These are phyloP conservation scores for Talaromyces islandicus DNA, from an alignment of 2,329 filamentous ascomycete species.

Conservation along the genomic window DNA sequence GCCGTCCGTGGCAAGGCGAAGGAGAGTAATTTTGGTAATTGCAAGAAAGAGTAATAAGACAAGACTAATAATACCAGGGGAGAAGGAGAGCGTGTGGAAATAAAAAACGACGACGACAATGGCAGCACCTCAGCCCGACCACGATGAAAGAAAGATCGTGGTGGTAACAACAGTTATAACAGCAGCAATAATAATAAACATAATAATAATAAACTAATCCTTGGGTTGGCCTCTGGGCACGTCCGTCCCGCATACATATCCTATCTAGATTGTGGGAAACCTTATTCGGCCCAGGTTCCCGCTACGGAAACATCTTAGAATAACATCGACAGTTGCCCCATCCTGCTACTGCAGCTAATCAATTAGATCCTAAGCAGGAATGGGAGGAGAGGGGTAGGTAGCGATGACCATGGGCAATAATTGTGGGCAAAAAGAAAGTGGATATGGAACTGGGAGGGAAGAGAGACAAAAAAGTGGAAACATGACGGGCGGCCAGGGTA, in stretches of 20 bases:
- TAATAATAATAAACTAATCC: background rate
- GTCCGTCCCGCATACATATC: background rate
- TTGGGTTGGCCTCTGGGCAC: background rate
- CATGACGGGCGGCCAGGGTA: background rate
- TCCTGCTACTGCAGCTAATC: background rate
- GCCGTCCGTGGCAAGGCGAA: background rate
- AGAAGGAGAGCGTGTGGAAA: background rate
- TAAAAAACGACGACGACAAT: background rate
- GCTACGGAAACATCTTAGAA: background rate
- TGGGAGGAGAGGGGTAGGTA: background rate
- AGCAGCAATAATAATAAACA: background rate
- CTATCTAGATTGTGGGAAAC: conserved; percentile 1
- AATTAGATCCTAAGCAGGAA: background rate
- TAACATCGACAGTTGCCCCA: background rate
- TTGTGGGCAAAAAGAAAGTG: background rate
- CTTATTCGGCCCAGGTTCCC: background rate
- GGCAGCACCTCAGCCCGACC: background rate
- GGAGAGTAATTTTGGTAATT: background rate
- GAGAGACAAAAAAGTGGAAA: background rate
- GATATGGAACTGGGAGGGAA: background rate
- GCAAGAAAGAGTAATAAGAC: background rate
- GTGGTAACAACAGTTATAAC: background rate
- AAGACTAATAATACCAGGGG: background rate
- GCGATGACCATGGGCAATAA: background rate
- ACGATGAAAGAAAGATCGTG: background rate